Conservation (phyloP, 1,139 yeast species). For the Debaryomyces singareniensis region DNA sequence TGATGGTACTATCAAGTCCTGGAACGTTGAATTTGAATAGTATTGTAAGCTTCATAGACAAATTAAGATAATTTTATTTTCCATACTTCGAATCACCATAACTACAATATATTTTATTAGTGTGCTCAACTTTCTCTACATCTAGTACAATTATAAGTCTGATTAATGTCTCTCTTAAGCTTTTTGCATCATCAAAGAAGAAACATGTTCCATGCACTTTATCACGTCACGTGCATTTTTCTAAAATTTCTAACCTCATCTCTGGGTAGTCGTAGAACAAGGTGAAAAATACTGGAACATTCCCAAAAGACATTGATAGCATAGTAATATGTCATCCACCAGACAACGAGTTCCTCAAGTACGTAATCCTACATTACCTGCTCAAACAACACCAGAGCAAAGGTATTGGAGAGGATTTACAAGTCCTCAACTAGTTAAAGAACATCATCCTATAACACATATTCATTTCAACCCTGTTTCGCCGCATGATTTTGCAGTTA, state of each 20-base stretch:
- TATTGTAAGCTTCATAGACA: too few relatives aligned
- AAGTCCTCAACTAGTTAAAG: constrained; percentile 85
- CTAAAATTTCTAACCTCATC: not conserved
- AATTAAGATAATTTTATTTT: too few relatives aligned
- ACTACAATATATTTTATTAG: too few relatives aligned
- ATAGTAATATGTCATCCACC: constrained; percentile 63
- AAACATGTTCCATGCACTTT: not conserved
- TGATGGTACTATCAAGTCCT: constrained; percentile 74
- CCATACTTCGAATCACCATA: too few relatives aligned
- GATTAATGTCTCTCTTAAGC: too few relatives aligned
- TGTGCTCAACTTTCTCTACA: too few relatives aligned
- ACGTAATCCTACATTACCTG: constrained; percentile 69
- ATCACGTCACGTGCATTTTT: not conserved
- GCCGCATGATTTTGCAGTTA: constrained; percentile 91
- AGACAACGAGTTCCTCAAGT: constrained; percentile 63
- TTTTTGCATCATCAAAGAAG: too few relatives aligned
- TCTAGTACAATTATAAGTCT: too few relatives aligned
- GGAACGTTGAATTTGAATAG: constrained; percentile 45
- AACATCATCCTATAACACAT: constrained; percentile 86
- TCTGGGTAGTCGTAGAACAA: not conserved
- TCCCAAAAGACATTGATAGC: too few relatives aligned
- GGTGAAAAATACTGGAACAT: too few relatives aligned
- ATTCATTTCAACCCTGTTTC: constrained; percentile 79
- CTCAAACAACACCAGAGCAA: constrained; percentile 87
- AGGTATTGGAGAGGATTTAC: constrained; percentile 86